Conservation (phyloP, 2,329 filamentous ascomycete genomes). For the Claviceps arundinis region DNA sequence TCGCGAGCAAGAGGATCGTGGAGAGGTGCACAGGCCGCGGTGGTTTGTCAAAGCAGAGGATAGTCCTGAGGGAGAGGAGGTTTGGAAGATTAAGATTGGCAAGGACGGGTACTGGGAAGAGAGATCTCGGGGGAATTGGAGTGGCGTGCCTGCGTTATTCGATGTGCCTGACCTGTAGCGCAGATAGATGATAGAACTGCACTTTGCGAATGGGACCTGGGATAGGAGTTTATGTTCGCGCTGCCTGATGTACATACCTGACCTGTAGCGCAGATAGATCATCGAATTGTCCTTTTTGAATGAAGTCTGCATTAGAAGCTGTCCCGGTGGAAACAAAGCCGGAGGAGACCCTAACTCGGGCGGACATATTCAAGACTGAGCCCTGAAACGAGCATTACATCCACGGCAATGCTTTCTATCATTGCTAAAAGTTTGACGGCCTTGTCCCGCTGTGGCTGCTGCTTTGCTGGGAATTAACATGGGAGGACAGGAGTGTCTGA, state of each 20-base stretch:
- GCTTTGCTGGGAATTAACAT: too few relatives aligned
- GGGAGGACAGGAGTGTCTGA: too few relatives aligned
- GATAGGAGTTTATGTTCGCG: neutral
- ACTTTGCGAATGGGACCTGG: too few relatives aligned
- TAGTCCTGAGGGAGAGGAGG: slow-evolving; percentile 46
- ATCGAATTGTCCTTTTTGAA: neutral
- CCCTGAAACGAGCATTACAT: too few relatives aligned
- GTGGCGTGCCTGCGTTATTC: slow-evolving; percentile 39
- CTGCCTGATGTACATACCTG: too few relatives aligned
- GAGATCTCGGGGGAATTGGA: slow-evolving; percentile 55
- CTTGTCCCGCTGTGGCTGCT: too few relatives aligned
- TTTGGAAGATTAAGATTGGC: slow-evolving; percentile 65
- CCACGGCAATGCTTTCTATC: too few relatives aligned
- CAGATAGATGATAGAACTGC: neutral
- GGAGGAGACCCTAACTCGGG: too few relatives aligned
- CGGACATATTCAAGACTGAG: too few relatives aligned
- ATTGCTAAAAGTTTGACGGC: too few relatives aligned
- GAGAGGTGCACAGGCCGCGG: slow-evolving; percentile 57
- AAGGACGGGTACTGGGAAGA: slow-evolving; percentile 93
- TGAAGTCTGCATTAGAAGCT: neutral
- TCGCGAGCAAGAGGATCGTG: slow-evolving; percentile 60
- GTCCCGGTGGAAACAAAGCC: too few relatives aligned
- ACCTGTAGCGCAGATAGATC: too few relatives aligned
- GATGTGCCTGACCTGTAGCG: slow-evolving; percentile 15
- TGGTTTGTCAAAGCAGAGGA: slow-evolving; percentile 73